A percentile compares a stretch with the other conserved stretches of the same genome.
Evolutionary conservation across 176 grass and related monocot species (phyloP).

Genomic region (Aegilops speltoides): DNA sequence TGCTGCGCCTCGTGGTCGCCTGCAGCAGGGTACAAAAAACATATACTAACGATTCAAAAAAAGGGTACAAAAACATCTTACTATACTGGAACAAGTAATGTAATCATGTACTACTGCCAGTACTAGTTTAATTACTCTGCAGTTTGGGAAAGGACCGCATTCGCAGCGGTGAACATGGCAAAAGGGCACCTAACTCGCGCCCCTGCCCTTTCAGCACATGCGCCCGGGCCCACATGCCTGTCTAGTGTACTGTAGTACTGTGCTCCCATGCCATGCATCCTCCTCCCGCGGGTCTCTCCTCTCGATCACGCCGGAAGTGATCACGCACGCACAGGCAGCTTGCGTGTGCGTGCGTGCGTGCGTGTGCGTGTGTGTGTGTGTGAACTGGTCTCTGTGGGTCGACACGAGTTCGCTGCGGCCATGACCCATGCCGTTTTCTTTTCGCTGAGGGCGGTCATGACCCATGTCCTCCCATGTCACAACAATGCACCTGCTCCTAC

Average conservation of each 20-base stretch:
- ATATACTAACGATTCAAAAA: neutral
- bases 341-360: no score
- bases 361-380: neutral
- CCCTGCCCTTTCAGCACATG: slow-evolving; percentile 32
- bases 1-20: neutral
- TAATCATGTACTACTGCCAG: neutral
- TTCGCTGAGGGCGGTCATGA: no score
- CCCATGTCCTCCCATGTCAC: neutral
- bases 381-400: neutral
- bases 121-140: neutral
- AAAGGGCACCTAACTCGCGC: slow-evolving; percentile 12
- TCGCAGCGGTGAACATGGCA: neutral
- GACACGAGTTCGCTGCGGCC: neutral
- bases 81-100: neutral
- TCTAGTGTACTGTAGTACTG: slow-evolving; percentile 1
- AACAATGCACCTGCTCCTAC: neutral
- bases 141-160: neutral
- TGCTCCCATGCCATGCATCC: neutral
- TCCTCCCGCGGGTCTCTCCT: neutral
- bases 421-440: neutral
- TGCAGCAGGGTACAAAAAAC: neutral
- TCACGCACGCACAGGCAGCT: neutral
- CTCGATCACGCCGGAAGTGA: neutral
- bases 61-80: neutral
- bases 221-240: slow-evolving; percentile 19